Conservation (phyloP, 2,329 filamentous ascomycete genomes). For the Aspergillus amoenus region DNA sequence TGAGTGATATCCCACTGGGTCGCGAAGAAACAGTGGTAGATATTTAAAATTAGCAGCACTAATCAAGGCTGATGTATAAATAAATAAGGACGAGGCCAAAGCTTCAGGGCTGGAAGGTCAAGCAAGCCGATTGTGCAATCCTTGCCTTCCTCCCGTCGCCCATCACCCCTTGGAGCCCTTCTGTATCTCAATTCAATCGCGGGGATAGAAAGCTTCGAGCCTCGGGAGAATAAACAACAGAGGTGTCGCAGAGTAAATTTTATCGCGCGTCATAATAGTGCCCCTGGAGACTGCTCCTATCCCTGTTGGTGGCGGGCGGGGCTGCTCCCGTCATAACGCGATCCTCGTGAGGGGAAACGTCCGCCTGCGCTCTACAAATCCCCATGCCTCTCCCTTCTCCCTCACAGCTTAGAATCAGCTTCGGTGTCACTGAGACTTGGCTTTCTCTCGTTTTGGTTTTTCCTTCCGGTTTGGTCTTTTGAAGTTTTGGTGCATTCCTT, state of each 20-base stretch:
- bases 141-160: not conserved
- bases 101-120: not conserved
- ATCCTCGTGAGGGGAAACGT: constrained; percentile 14
- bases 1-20: not conserved
- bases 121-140: not conserved
- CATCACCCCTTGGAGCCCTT: not conserved
- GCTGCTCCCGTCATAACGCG: constrained; percentile 18
- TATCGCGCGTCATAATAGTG: not conserved
- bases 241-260: constrained; percentile 5
- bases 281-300: not conserved
- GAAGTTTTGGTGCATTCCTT: not conserved
- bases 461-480: not conserved
- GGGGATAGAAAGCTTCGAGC: not conserved
- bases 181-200: not conserved
- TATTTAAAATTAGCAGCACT: not conserved
- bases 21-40: not conserved
- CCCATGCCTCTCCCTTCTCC: not conserved
- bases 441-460: constrained; percentile 5
- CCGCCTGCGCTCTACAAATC: not conserved
- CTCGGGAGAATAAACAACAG: not conserved
- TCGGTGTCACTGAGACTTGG: not conserved
- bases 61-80: not conserved
- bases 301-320: constrained; percentile 20
- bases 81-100: not conserved
- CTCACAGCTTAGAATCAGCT: not conserved